Base-by-base conservation (phyloP, 1,139 yeast species). In the Suhomyces coccinellae region DNA sequence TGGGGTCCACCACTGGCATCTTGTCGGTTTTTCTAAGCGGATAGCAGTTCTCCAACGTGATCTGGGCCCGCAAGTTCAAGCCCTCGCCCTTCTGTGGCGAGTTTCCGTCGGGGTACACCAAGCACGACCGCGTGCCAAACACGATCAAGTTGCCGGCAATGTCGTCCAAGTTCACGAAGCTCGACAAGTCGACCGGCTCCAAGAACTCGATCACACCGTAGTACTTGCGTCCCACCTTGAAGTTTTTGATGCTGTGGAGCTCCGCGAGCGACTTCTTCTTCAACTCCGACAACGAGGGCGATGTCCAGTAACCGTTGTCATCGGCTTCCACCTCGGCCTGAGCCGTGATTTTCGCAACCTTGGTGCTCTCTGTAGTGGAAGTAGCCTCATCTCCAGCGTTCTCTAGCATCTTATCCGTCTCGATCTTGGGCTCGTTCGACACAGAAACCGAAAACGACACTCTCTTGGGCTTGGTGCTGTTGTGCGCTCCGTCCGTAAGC, bases 291-390 rank as follows among this genome's bases (percentile, higher is more conserved):
- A 85, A 59, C 4, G 90, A 71, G 17, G 99, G 99, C 2, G 87
- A 79, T 41, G 85, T 84, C 90, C 96, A 93, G 65, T 91, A 95
- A 2, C 93, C 96, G 39, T 85, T 80, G 17, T 64, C 73, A 43
- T 72, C 73, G 12, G 63, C 58, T 38, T 75, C 75, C 33, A 66
- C 71, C 33, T 71, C 61, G 38, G 72, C 75, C 39, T 72, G 75
- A 4, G 26, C 22, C 6, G 26, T 34, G 16, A 14, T 9, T 22
- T 34, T 27, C 17, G 61, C 63, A 17, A 15, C 26, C 12, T 16
- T 16, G 13, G 51, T 46, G 12, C 20, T 27, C 6, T 22, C 9
- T 2, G 26, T 10, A 5, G 10, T 12, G 3, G 35, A 14, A 6
- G 41, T 10, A 8, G n/a, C n/a, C 10, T 32, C 36, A 3, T 32